Conservation (phyloP, 176 grass and related monocot species). For the Eleusine indica region DNA sequence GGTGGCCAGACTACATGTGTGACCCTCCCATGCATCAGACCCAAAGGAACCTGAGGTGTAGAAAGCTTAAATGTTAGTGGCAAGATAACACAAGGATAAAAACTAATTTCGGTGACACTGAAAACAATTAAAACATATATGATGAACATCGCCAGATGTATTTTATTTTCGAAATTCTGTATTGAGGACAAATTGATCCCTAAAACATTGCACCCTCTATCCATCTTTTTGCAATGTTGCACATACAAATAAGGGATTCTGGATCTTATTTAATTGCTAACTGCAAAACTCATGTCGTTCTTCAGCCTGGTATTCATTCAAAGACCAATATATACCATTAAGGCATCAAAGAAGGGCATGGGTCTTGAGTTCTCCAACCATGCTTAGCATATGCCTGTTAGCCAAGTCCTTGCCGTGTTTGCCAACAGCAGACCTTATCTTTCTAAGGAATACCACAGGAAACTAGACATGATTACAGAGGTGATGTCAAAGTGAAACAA, state of each 20-base stretch:
- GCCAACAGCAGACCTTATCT: background rate
- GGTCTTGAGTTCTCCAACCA: background rate
- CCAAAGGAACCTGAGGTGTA: constrained; percentile 62
- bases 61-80: constrained; percentile 16
- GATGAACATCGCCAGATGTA: background rate
- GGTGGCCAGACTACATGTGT: constrained; percentile 75
- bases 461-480: background rate
- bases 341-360: background rate
- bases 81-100: background rate
- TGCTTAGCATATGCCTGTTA: background rate
- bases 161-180: background rate
- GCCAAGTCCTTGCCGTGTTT: background rate
- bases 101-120: background rate
- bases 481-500: background rate
- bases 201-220: background rate
- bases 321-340: background rate
- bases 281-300: background rate
- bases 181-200: background rate
- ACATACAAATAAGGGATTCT: background rate
- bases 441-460: background rate
- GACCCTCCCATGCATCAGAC: constrained; percentile 61
- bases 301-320: background rate
- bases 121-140: constrained; percentile 20
- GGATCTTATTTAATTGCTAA: background rate
- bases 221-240: background rate